Evolutionary conservation across 805 yeast genomes (phyloP).

Genomic region (Millerago galiae): DNA sequence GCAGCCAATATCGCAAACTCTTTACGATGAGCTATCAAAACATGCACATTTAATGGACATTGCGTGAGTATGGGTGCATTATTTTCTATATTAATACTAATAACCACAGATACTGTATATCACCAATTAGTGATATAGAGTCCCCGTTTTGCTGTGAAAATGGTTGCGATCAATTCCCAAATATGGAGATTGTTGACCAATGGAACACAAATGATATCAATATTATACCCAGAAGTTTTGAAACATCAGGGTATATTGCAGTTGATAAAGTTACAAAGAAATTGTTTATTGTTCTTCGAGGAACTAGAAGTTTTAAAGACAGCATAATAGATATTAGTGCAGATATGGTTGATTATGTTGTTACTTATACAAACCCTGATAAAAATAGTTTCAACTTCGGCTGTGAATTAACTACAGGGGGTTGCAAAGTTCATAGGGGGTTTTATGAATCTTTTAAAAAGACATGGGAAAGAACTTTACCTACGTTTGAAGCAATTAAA

Average conservation of each 20-base stretch:
- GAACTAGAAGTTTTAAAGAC: constrained; percentile 24
- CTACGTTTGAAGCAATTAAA: constrained; percentile 1
- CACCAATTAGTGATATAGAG: constrained; percentile 14
- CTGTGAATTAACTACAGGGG: constrained; percentile 1
- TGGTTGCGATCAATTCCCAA: constrained; percentile 17
- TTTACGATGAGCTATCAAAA: constrained; percentile 11
- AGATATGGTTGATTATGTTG: constrained; percentile 17
- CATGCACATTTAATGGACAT: constrained; percentile 22
- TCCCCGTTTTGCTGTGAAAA: constrained; percentile 22
- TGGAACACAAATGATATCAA: constrained; percentile 20
- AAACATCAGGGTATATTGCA: constrained; percentile 23
- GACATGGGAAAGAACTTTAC: constrained; percentile 5
- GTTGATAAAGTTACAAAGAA: constrained; percentile 8
- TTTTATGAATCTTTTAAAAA: constrained; percentile 10
- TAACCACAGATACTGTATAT: constrained; percentile 18
- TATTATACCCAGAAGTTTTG: constrained; percentile 8
- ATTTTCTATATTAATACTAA: neutral
- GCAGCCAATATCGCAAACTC: constrained; percentile 6
- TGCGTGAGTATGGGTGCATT: constrained; percentile 10
- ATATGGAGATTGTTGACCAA: constrained; percentile 19
- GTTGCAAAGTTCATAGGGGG: constrained; percentile 22
- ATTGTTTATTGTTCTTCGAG: constrained; percentile 16
- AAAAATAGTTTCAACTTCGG: neutral
- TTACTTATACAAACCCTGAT: neutral
- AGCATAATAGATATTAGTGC: constrained; percentile 20